Conservation (phyloP, 768 basidiomycete genomes). For the Trametes cingulata region DNA sequence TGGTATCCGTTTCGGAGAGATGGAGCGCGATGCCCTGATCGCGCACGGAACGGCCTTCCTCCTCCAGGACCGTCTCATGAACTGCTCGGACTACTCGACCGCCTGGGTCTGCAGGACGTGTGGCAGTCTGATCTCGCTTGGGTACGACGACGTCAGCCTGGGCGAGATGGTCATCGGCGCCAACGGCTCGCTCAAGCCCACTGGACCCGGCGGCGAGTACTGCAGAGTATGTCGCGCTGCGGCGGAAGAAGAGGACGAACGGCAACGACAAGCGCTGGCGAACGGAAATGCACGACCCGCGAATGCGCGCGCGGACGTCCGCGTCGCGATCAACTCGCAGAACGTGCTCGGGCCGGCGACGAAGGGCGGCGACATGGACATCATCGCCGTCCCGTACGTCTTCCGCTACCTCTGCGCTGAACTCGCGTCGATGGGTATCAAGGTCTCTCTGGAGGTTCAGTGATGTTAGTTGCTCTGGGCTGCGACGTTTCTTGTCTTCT, state of each 20-base stretch:
- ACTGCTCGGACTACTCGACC: conserved; percentile 99
- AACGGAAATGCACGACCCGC: conserved; percentile 49
- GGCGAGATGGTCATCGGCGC: conserved; percentile 60
- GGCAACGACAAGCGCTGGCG: conserved; percentile 58
- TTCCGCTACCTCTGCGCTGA: conserved; percentile 95
- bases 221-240: conserved; percentile 88
- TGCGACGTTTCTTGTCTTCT: neutral
- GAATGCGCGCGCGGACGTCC: conserved; percentile 50
- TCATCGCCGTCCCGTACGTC: conserved; percentile 94
- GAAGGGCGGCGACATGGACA: conserved; percentile 86
- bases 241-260: conserved; percentile 63
- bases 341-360: conserved; percentile 59
- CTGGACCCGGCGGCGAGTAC: conserved; percentile 87
- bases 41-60: conserved; percentile 99
- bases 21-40: conserved; percentile 98
- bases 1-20: conserved; percentile 99
- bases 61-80: conserved; percentile 98
- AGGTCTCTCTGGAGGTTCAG: conserved; percentile 77
- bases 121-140: conserved; percentile 92
- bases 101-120: conserved; percentile 98
- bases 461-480: conserved; percentile 30
- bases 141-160: conserved; percentile 85
- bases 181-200: conserved; percentile 52
- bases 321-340: conserved; percentile 64
- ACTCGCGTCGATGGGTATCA: conserved; percentile 97